These are phyloP conservation scores for Geoglossum glabrum DNA, from an alignment of 495 filamentous ascomycete genomes.

Conservation along the genomic window DNA sequence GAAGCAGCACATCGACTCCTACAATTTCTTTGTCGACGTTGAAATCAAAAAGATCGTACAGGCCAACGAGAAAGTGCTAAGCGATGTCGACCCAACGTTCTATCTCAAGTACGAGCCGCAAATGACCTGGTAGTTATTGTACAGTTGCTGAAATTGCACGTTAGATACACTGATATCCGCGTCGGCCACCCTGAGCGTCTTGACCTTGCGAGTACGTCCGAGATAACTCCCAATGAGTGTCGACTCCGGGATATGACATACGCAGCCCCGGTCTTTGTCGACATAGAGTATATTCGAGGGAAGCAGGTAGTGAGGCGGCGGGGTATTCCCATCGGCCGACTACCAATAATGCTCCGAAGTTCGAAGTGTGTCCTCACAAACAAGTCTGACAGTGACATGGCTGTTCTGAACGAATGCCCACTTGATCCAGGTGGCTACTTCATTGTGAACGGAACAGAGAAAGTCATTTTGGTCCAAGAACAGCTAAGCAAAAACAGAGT, in stretches of 20 bases:
- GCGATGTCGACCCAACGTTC: constrained; percentile 75
- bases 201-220: constrained; percentile 43
- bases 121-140: neutral
- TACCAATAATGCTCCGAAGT: constrained; percentile 94
- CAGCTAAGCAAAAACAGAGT: constrained; percentile 97
- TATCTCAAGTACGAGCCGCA: constrained; percentile 40
- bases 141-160: neutral
- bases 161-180: constrained; percentile 60
- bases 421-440: constrained; percentile 96
- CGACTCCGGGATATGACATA: constrained; percentile 90
- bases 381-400: constrained; percentile 68
- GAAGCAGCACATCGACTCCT: constrained; percentile 97
- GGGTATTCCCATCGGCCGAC: constrained; percentile 61
- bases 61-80: constrained; percentile 64
- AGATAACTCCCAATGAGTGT: constrained; percentile 82
- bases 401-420: constrained; percentile 74
- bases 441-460: constrained; percentile 67
- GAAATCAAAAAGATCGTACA: constrained; percentile 91
- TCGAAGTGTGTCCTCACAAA: constrained; percentile 70
- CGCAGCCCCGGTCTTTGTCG: constrained; percentile 75
- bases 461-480: constrained; percentile 95
- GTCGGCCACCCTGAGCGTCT: constrained; percentile 57
- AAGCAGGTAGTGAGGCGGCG: constrained; percentile 44
- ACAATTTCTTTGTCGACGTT: constrained; percentile 88
- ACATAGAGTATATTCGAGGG: constrained; percentile 69